A percentile compares a stretch with the other conserved stretches of the same genome.
Conservation (phyloP, 106 monocot species). For the Phalaenopsis equestris region DNA sequence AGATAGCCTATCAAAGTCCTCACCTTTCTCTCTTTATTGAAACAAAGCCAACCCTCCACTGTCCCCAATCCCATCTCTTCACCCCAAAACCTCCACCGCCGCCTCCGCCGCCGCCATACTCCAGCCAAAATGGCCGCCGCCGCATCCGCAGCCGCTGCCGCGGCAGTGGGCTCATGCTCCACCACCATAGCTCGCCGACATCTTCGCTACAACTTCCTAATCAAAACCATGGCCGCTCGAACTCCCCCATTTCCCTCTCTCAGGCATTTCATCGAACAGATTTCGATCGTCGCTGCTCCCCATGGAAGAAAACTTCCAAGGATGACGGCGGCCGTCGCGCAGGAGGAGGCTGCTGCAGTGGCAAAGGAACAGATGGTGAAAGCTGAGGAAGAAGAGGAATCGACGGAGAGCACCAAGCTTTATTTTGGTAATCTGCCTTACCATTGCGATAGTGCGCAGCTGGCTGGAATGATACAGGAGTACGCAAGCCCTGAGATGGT, state of each 20-base stretch:
- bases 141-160: too few relatives aligned
- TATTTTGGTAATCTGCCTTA: slow-evolving; percentile 96
- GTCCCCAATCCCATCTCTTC: too few relatives aligned
- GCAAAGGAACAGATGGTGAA: not conserved
- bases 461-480: slow-evolving; percentile 87
- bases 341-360: slow-evolving; percentile 4
- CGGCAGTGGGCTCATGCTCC: slow-evolving; percentile 30
- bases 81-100: not conserved
- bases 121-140: slow-evolving; percentile 11
- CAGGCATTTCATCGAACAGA: slow-evolving; percentile 8
- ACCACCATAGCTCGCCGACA: slow-evolving; percentile 21
- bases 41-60: not conserved
- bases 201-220: not conserved
- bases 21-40: not conserved
- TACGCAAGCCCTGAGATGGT: slow-evolving; percentile 81
- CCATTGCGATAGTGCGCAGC: slow-evolving; percentile 81
- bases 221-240: slow-evolving; percentile 7
- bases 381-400: not conserved
- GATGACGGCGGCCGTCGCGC: slow-evolving; percentile 13
- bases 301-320: not conserved
- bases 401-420: slow-evolving; percentile 50
- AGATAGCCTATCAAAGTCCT: too few relatives aligned
- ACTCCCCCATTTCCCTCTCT: slow-evolving; percentile 4
- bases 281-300: not conserved
- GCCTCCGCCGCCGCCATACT: slow-evolving; percentile 23